Percentiles rank a stretch among this genome's conserved stretches.
phyloP scores from a whole-genome alignment of 192 early-diverging fungal species.

The Phycomyces nitens region DNA sequence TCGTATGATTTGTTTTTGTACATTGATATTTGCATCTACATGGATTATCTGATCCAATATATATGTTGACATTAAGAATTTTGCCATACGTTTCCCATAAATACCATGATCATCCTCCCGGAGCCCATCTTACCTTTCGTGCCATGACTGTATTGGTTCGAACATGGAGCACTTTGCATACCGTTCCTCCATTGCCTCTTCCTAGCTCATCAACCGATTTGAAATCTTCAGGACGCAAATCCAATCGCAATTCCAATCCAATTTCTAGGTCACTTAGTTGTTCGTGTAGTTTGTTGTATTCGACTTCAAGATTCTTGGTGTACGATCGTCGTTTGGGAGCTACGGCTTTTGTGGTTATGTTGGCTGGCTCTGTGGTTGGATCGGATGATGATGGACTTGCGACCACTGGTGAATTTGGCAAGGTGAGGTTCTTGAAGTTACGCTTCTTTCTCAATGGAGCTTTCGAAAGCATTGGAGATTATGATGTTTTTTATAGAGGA shows the following conservation, averaged over 20 bases:
- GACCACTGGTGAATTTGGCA: constrained; percentile 39
- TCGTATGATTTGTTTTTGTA: constrained; percentile 86
- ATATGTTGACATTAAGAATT: too few relatives aligned
- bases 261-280: constrained; percentile 58
- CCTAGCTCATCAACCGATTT: constrained; percentile 76
- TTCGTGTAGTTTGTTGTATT: constrained; percentile 38
- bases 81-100: too few relatives aligned
- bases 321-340: not conserved
- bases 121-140: constrained; percentile 78
- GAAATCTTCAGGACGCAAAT: constrained; percentile 82
- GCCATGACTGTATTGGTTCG: constrained; percentile 92
- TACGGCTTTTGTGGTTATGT: constrained; percentile 17
- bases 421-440: constrained; percentile 49
- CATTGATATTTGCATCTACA: constrained; percentile 56
- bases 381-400: constrained; percentile 23
- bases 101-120: too few relatives aligned
- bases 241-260: constrained; percentile 70
- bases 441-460: constrained; percentile 43
- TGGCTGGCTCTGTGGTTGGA: constrained; percentile 20
- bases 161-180: constrained; percentile 79
- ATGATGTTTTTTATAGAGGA: not conserved
- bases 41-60: constrained; percentile 2
- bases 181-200: constrained; percentile 88
- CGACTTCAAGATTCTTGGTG: constrained; percentile 19
- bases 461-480: constrained; percentile 11